phyloP scores from a whole-genome alignment of 2,329 filamentous ascomycete genomes.

The Fusarium mexicanum region DNA sequence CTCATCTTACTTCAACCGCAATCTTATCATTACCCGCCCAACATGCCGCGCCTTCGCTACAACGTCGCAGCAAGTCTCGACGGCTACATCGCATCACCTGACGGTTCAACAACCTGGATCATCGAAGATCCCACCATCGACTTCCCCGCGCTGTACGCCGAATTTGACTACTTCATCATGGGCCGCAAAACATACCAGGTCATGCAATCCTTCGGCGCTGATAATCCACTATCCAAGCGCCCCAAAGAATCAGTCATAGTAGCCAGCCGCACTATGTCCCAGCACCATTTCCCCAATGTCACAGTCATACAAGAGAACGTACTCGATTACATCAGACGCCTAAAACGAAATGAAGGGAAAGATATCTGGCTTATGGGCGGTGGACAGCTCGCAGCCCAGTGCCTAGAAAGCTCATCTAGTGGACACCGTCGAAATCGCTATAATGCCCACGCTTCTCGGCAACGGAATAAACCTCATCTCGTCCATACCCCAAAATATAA shows the following conservation, averaged over 20 bases:
- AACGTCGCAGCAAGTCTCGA: constrained; percentile 49
- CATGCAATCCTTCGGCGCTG: constrained; percentile 29
- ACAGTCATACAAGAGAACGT: constrained; percentile 39
- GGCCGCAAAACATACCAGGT: constrained; percentile 50
- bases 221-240: constrained; percentile 36
- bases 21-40: not conserved
- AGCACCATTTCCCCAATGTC: constrained; percentile 33
- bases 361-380: constrained; percentile 53
- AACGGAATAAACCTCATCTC: constrained; percentile 39
- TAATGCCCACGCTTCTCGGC: constrained; percentile 40
- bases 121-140: constrained; percentile 46
- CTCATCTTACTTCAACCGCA: not conserved
- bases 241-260: constrained; percentile 44
- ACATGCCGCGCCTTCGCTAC: constrained; percentile 44
- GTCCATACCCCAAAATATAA: not conserved
- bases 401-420: constrained; percentile 44
- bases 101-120: constrained; percentile 47
- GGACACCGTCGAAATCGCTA: constrained; percentile 44
- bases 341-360: constrained; percentile 36
- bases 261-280: constrained; percentile 36
- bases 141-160: constrained; percentile 45
- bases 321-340: constrained; percentile 25
- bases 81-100: constrained; percentile 47
- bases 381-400: constrained; percentile 41
- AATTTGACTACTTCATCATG: constrained; percentile 49